A percentile compares a stretch with the other conserved stretches of the same genome.
These are phyloP conservation scores for Ceratobasidium sp. DNA, from an alignment of 1,284 basidiomycete genomes.

Conservation along the genomic window DNA sequence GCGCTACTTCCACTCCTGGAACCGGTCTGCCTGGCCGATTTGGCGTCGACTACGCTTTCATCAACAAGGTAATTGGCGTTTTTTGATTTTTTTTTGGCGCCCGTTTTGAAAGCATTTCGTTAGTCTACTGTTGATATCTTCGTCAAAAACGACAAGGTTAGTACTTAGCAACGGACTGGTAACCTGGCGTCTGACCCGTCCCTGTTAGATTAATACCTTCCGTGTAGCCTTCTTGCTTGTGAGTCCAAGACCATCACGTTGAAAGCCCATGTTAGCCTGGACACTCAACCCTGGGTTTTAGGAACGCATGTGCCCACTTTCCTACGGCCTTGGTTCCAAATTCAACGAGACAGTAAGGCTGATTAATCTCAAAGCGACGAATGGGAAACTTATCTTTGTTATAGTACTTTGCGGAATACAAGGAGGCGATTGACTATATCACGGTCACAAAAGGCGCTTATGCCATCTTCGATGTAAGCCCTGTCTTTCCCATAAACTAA, in stretches of 20 bases:
- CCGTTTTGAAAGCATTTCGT: background rate
- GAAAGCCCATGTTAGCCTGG: background rate
- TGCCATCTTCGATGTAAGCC: slow-evolving; percentile 58
- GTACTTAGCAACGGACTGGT: background rate
- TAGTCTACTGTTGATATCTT: slow-evolving; percentile 64
- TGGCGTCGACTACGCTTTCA: slow-evolving; percentile 63
- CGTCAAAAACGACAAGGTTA: slow-evolving; percentile 61
- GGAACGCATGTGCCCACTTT: slow-evolving; percentile 64
- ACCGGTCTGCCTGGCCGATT: slow-evolving; percentile 62
- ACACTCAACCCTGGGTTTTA: background rate
- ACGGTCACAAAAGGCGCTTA: slow-evolving; percentile 61
- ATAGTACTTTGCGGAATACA: slow-evolving; percentile 63
- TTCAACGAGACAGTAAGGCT: slow-evolving; percentile 63
- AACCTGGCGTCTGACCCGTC: background rate
- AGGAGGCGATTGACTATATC: slow-evolving; percentile 63
- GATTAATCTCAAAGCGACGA: background rate
- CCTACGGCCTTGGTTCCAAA: slow-evolving; percentile 59
- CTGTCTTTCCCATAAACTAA: background rate
- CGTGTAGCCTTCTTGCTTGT: slow-evolving; percentile 65
- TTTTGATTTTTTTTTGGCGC: background rate
- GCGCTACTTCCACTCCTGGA: slow-evolving; percentile 35
- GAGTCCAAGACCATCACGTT: background rate
- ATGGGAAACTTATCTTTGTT: background rate
- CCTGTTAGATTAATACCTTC: slow-evolving; percentile 61
- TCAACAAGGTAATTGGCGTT: slow-evolving; percentile 59